Evolutionary conservation across 805 yeast genomes (phyloP).

Genomic region (Starmerella sirachaensis): DNA sequence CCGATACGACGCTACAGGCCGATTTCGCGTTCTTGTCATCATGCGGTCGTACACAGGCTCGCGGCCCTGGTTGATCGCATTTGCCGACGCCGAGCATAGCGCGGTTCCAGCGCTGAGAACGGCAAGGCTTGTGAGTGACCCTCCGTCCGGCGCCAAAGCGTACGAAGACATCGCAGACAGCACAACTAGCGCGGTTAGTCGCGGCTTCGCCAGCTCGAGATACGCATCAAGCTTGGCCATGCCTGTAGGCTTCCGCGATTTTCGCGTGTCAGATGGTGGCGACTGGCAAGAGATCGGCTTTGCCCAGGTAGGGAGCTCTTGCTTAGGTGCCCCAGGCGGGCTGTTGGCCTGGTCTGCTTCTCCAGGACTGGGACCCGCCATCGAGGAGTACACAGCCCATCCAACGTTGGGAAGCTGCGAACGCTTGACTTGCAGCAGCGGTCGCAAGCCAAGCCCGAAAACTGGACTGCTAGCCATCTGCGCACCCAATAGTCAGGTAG

Average conservation of each 20-base stretch:
- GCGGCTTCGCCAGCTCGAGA: conserved; percentile 77
- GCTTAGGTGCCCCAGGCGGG: not conserved
- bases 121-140: conserved; percentile 56
- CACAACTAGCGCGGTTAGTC: conserved; percentile 75
- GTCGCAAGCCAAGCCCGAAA: conserved; percentile 1
- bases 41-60: conserved; percentile 80
- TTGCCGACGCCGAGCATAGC: conserved; percentile 83
- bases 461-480: conserved; percentile 3
- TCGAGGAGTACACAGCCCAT: too few species aligned
- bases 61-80: conserved; percentile 93
- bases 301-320: conserved; percentile 17
- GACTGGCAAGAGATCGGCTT: conserved; percentile 20
- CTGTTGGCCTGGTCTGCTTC: not conserved
- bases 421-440: not conserved
- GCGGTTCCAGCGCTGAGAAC: conserved; percentile 76
- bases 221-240: conserved; percentile 30
- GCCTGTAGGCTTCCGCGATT: conserved; percentile 3
- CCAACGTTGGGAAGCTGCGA: not conserved
- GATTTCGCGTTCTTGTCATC: conserved; percentile 76
- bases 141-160: conserved; percentile 77
- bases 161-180: conserved; percentile 87
- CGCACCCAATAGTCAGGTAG: not conserved
- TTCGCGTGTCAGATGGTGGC: not conserved
- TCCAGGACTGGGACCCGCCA: too few species aligned
- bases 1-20: conserved; percentile 83